These are phyloP conservation scores for Euphorbia corollata DNA, from an alignment of 441 rosid species.

Conservation along the genomic window DNA sequence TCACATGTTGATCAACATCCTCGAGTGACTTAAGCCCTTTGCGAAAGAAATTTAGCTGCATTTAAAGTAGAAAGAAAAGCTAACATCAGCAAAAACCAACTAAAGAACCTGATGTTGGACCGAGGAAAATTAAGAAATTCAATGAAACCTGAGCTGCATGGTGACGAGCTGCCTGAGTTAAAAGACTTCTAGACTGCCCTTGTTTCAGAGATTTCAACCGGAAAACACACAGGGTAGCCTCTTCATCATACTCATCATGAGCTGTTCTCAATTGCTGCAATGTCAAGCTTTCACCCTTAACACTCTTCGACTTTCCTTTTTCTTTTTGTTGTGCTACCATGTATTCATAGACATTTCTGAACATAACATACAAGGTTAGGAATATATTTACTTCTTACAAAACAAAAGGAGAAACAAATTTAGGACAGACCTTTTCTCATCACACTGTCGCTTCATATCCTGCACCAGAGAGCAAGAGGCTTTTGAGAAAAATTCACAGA, in stretches of 20 bases:
- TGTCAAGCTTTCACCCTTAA: slow-evolving; percentile 55
- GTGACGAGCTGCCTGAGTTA: slow-evolving; percentile 90
- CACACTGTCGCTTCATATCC: slow-evolving; percentile 99
- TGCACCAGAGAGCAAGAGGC: slow-evolving; percentile 33
- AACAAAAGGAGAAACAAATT: slow-evolving; percentile 16
- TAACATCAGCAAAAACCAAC: slow-evolving; percentile 16
- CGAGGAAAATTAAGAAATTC: background rate
- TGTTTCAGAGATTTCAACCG: slow-evolving; percentile 88
- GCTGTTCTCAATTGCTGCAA: slow-evolving; percentile 64
- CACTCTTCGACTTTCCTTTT: slow-evolving; percentile 66
- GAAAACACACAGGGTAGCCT: slow-evolving; percentile 76
- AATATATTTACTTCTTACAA: slow-evolving; percentile 18
- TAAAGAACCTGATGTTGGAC: slow-evolving; percentile 6
- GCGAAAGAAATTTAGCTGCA: slow-evolving; percentile 77
- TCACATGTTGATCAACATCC: slow-evolving; percentile 62
- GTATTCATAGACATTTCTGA: slow-evolving; percentile 70
- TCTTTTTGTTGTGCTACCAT: slow-evolving; percentile 76
- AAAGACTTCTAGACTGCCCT: slow-evolving; percentile 88
- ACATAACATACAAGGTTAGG: slow-evolving; percentile 29
- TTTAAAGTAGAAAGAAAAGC: slow-evolving; percentile 18
- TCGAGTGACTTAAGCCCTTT: slow-evolving; percentile 83
- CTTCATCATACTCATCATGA: slow-evolving; percentile 66
- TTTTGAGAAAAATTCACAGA: slow-evolving; percentile 16
- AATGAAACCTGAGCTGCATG: slow-evolving; percentile 89
- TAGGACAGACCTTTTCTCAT: slow-evolving; percentile 71